phyloP scores from a whole-genome alignment of 176 grass and related monocot genomes.

The Triticum timopheevii region DNA sequence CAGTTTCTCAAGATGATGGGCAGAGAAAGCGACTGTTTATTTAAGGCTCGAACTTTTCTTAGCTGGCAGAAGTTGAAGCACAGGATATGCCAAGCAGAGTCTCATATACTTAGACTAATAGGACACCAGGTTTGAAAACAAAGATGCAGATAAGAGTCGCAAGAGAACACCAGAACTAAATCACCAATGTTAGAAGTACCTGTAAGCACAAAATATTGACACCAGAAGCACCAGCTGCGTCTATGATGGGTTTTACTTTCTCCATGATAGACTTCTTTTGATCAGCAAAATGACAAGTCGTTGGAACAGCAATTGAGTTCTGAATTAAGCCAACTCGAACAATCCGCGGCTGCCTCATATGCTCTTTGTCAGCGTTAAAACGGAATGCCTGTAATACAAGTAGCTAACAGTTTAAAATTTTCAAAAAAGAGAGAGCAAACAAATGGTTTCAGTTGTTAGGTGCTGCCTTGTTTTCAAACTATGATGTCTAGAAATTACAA shows the following conservation, averaged over 20 bases:
- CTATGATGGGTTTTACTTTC: constrained; percentile 78
- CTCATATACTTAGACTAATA: neutral
- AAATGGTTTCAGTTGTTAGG: neutral
- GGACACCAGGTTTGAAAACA: neutral
- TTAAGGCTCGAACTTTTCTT: neutral
- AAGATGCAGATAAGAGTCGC: neutral
- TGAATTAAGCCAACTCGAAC: constrained; percentile 91
- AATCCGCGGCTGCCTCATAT: constrained; percentile 54
- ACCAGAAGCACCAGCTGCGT: constrained; percentile 85
- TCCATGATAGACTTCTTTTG: constrained; percentile 89
- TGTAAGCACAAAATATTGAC: constrained; percentile 97
- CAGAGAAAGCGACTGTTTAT: neutral
- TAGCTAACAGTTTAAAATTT: neutral
- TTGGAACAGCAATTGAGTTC: constrained; percentile 85
- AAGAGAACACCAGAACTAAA: neutral
- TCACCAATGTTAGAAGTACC: constrained; percentile 36
- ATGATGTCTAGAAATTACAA: neutral
- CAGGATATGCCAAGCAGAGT: neutral
- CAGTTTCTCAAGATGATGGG: neutral
- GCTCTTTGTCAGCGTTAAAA: constrained; percentile 80
- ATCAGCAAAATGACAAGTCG: constrained; percentile 70
- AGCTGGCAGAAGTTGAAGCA: constrained; percentile 1
- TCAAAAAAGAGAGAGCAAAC: neutral
- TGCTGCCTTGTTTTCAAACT: neutral
- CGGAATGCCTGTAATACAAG: constrained; percentile 63